phyloP scores from a whole-genome alignment of 1,284 basidiomycete genomes.

The Golubevia sp. region DNA sequence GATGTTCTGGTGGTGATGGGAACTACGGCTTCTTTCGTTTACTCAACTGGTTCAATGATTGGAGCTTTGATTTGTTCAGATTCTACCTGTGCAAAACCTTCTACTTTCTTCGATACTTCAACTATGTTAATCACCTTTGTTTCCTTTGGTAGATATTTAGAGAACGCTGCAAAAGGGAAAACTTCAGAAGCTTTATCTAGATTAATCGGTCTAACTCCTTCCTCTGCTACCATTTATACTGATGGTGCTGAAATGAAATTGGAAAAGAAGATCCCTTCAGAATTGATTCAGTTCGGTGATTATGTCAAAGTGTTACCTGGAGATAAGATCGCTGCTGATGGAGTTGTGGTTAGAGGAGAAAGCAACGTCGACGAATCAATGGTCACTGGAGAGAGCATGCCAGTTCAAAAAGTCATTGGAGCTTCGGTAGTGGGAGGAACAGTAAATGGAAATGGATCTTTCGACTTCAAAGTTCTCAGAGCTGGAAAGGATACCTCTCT shows the following conservation, averaged over 20 bases:
- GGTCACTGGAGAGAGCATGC: constrained; percentile 94
- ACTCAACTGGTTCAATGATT: constrained; percentile 78
- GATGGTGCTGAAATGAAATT: constrained; percentile 66
- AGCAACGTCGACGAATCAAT: constrained; percentile 94
- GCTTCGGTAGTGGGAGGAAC: constrained; percentile 93
- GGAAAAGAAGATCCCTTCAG: constrained; percentile 89
- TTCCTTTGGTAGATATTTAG: constrained; percentile 89
- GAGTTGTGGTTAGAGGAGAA: constrained; percentile 80
- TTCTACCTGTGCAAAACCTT: constrained; percentile 72
- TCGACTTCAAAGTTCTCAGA: constrained; percentile 92
- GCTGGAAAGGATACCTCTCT: constrained; percentile 95
- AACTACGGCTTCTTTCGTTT: constrained; percentile 89
- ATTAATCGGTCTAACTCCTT: constrained; percentile 90
- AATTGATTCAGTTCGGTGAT: constrained; percentile 92
- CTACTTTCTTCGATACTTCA: constrained; percentile 96
- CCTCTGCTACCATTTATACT: constrained; percentile 92
- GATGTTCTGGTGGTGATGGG: constrained; percentile 96
- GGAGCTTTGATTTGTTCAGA: constrained; percentile 67
- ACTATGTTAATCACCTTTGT: constrained; percentile 99
- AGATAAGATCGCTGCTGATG: constrained; percentile 95
- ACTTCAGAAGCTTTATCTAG: constrained; percentile 95
- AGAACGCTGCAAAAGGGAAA: constrained; percentile 95
- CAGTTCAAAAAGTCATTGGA: constrained; percentile 80
- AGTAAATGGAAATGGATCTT: constrained; percentile 91
- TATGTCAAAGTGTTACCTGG: constrained; percentile 92